Evolutionary conservation across 139 green algal genomes (phyloP), one percentile per base, ranked within the genome.

Genomic region (Bryopsis sp.): DNA sequence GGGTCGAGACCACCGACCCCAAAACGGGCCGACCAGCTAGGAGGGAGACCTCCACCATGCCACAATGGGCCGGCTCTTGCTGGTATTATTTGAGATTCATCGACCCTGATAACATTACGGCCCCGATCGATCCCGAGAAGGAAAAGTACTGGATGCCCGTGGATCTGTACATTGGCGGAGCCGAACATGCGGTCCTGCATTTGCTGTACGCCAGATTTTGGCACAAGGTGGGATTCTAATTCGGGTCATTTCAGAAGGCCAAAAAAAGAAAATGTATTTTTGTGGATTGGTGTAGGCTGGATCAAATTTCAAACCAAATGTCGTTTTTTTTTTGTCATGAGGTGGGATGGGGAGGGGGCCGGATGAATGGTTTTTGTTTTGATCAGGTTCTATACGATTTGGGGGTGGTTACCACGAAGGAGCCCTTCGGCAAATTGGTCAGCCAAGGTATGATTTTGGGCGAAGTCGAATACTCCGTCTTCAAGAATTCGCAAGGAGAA

Each of bases 41-140:
- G 15, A 72, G 94, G 24, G 94, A 99, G 71, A 96, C 94, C 1
- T 93, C 84, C 77, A 99, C 94, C 28, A 99, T 99, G 94, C 94
- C 93, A 0, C 93, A 92, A 73, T 96, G 90, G 90, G 90, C 90
- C 0, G 90, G 76, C 39, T 90, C 75, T 46, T 95, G 89, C 79
- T 97, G 93, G 93, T 99, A 99, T 79, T 99, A 97, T 82, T 77
- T 99, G 48, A 81, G 94, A 19, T 99, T 89, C 81, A 92, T 97
- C 62, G 87, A 97, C 74, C 94, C 94, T 0, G 59, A 34, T 7
- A 97, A 96, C 77, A 47, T 50, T 24, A 37, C 67, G 1, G 54
- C 59, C 26, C 74, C 95, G 36, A 78, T 99, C 11, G 87, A 94
- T 70, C 80, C 81, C 6, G 84, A 89, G 34, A 84, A 48, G 47